Base-by-base conservation (phyloP, 2,329 filamentous ascomycete species). In the Aspergillus quadricinctus region DNA sequence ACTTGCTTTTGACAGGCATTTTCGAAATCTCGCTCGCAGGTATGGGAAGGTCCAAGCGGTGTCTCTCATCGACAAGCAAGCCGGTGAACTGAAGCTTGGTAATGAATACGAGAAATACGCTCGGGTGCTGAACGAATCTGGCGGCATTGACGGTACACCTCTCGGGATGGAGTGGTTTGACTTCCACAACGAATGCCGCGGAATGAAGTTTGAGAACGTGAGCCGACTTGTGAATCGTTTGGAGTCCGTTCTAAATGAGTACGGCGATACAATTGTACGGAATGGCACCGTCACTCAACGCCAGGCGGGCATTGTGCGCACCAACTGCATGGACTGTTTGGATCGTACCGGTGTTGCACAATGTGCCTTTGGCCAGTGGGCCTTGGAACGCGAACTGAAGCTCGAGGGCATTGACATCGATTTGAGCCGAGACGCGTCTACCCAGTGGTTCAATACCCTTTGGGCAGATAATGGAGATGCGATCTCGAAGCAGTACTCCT, bases 401-500 rank as follows among this genome's bases (percentile, higher is more conserved):
- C 80, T 83, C 21, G 86, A 95, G 60, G 89, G 88, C 0, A 87
- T 92, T 57, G 85, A 88, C 55, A 88, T 95, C 74, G 85, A 87
- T 62, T 80, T 88, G 0, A 87, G 94, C 60, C 73, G 81, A 25
- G 91, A 96, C 69, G 88, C 90, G 56, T 85, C 87, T 54, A 95
- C 90, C 4, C 83, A 86, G 48, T 97, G 93, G 92, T 97, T 97
- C 78, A 97, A 99, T 72, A 92, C 85, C 0, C 79, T 97, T 0
- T 99, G 94, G 93, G 94, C 94, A 0, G 94, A 99, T 70, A 99
- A 99, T 64, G 94, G 94, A 14, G 94, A 99, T 72, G 91, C 92
- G 0, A 91, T 97, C 54, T 96, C 91, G 0, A 92, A 92, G 63
- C 93, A 97, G 71, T 99, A 99, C 72, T 92, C 94, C 1, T 96